Evolutionary conservation across 1,284 basidiomycete genomes (phyloP), one percentile per base, ranked within the genome.

Genomic region (Fomitopsis palustris): DNA sequence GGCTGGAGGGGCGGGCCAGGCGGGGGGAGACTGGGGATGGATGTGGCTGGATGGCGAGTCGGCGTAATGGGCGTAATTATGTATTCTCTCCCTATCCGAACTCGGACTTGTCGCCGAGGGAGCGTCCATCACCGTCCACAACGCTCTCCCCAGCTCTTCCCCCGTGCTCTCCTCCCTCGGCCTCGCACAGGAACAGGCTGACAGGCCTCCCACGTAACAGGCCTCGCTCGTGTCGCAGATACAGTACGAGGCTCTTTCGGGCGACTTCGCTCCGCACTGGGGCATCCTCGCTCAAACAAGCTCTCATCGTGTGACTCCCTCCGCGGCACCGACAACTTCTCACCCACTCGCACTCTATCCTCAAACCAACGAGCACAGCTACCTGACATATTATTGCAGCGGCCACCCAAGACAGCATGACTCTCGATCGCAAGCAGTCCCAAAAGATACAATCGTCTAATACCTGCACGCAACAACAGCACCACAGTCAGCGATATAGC

Each of bases 391-490:
- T 27, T 16, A 47, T 47, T 29, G 45, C 25, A 29, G 25, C 45
- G 21, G 23, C 45, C n/a, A 3, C 35, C 5, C 35, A 14, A 25
- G 4, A 21, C 42, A 45, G 12, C 23, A 23, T 14, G n/a, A 23
- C 42, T 23, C 42, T 37, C 41, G 5, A 19, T 21, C 23, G n/a
- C 23, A 43, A 35, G 7, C 29, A 37, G 31, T 47, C 54, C 19
- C 39, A 19, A 33, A 35, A 33, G 33, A 47, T 23, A 54, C 42
- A 58, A 7, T 27, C 21, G n/a, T 58, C 57, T 58, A 58, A 33
- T 58, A 58, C 57, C 57, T 58, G 52, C 31, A 54, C 38, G 54
- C 19, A 45, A 17, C n/a, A 43, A 29, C 23, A 29, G 33, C 21
- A 33, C 17, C n/a, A 25, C 12, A 54, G 23, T 23, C 54, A 42